Evolutionary conservation across 2,329 filamentous ascomycete genomes (phyloP), one percentile per base, ranked within the genome.

Genomic region (Hymenoscyphus linearis): DNA sequence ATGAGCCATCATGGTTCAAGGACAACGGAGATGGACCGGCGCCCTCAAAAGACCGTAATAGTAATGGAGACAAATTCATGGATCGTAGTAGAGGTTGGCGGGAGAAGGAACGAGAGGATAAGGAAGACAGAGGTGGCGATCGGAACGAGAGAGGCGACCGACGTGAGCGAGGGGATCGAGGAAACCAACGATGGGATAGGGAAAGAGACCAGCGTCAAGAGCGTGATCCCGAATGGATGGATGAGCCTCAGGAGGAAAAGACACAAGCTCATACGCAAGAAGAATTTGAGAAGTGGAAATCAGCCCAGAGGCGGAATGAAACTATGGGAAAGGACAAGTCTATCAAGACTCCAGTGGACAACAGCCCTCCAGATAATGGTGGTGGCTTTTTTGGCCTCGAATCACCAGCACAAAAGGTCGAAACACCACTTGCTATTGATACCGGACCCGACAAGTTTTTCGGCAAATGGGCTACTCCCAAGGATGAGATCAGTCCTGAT

Each of bases 281-380:
- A 71, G 93, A 97, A 67, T 96, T 97, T 74, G 88, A 96, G 76
- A 90, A 90, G 67, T 97, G 93, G 86, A 96, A 96, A 81, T n/a
- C n/a, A n/a, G n/a, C n/a, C n/a, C n/a, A 96, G 76, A 90, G 90
- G 67, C 97, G 93, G 86, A 96, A 96, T 81, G 91, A 96, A 69
- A 83, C 82, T 65, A 96, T 96, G 91, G 67, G 64, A 52, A 70
- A 70, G 58, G 68, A 71, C 50, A 72, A 67, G 47, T 55, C 57
- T 44, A 59, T 55, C 36, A 71, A 70, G 57, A 63, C 68, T 13
- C 62, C 71, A 37, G 67, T 70, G 12, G 74, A 77, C 27, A 78
- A 80, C 61, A 68, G 69, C 53, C 72, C 71, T 55, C 71, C 73
- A n/a, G 69, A 74, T 52, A 61, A 74, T 18, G 77, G 75, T 25